A percentile compares a stretch with the other conserved stretches of the same genome.
phyloP scores from a whole-genome alignment of 23 red algal genomes.

The Agarophyton chilense region DNA sequence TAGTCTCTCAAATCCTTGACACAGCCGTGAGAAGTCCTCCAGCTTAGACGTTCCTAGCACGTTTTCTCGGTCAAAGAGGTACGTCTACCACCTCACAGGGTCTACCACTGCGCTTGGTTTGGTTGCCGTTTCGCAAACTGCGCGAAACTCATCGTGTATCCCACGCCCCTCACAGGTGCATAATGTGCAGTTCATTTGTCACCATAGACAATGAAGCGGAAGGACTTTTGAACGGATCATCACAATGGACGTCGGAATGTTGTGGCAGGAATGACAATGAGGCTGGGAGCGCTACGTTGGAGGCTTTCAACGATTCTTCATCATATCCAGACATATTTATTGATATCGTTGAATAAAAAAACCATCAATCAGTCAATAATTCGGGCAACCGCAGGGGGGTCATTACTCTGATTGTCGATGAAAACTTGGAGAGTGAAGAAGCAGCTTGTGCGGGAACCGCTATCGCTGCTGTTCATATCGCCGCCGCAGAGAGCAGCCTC shows the following conservation, averaged over 20 bases:
- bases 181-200: conserved; percentile 57
- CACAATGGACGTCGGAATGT: conserved; percentile 43
- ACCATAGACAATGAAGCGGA: conserved; percentile 29
- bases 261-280: conserved; percentile 53
- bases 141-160: background rate
- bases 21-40: background rate
- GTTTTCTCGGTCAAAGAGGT: conserved; percentile 15
- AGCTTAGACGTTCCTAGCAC: background rate
- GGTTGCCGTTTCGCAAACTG: conserved; percentile 46
- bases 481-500: conserved; percentile 19
- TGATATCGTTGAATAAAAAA: conserved; percentile 52
- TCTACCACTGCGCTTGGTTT: conserved; percentile 55
- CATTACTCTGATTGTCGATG: conserved; percentile 59
- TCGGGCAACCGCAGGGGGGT: conserved; percentile 14
- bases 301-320: background rate
- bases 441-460: conserved; percentile 49
- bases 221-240: background rate
- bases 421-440: conserved; percentile 45
- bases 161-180: conserved; percentile 17
- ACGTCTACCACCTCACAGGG: background rate
- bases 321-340: conserved; percentile 20
- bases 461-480: conserved; percentile 45
- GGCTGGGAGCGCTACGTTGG: background rate
- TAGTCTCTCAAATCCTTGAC: background rate
- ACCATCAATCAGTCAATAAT: background rate